Conservation (phyloP, 805 yeast species). For the Starmerella khaoyaiensis region DNA sequence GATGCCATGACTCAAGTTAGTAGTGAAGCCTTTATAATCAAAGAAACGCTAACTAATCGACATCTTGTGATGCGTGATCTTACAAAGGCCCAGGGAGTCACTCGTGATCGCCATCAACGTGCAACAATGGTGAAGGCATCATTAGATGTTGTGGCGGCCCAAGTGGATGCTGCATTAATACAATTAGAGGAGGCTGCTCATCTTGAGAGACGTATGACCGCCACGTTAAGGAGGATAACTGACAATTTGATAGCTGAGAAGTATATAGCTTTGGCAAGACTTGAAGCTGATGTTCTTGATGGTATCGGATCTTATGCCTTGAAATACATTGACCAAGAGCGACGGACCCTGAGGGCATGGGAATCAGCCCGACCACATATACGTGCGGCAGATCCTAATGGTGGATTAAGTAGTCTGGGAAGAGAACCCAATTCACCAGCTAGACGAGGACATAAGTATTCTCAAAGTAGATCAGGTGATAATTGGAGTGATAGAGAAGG, state of each 20-base stretch:
- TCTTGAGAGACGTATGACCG: slow-evolving; percentile 60
- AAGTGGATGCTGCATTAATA: slow-evolving; percentile 79
- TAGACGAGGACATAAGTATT: slow-evolving; percentile 26
- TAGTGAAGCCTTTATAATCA: slow-evolving; percentile 71
- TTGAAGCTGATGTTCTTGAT: slow-evolving; percentile 43
- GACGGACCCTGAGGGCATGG: slow-evolving; percentile 62
- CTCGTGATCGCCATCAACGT: slow-evolving; percentile 54
- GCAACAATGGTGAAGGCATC: slow-evolving; percentile 59
- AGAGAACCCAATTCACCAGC: slow-evolving; percentile 41
- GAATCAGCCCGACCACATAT: slow-evolving; percentile 55
- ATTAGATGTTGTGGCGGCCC: slow-evolving; percentile 67
- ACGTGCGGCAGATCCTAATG: slow-evolving; percentile 57
- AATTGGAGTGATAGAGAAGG: slow-evolving; percentile 46
- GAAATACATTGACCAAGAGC: slow-evolving; percentile 70
- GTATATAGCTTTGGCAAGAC: slow-evolving; percentile 42
- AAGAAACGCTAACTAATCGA: slow-evolving; percentile 85
- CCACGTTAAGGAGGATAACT: slow-evolving; percentile 69
- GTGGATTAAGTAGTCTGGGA: slow-evolving; percentile 75
- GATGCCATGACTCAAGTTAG: slow-evolving; percentile 56
- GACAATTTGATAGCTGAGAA: slow-evolving; percentile 73
- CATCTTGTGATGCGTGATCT: slow-evolving; percentile 87
- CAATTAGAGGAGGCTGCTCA: slow-evolving; percentile 66
- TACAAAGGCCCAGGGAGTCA: slow-evolving; percentile 59
- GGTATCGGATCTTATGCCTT: slow-evolving; percentile 49
- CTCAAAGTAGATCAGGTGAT: slow-evolving; percentile 42